Conservation (phyloP, 352 stramenopile species). For the Elongisporangium prolatum region DNA sequence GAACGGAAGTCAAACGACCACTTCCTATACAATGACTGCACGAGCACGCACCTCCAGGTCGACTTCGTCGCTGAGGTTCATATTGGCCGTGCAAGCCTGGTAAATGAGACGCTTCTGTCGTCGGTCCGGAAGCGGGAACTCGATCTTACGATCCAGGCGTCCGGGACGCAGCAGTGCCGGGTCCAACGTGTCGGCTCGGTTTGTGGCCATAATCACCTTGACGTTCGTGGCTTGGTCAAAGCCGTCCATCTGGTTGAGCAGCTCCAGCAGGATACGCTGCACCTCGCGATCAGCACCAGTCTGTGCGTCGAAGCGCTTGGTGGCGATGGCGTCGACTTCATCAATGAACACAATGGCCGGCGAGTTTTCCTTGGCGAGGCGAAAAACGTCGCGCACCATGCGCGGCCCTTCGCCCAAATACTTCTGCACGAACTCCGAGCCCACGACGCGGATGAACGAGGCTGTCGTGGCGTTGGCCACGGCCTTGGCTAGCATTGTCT, state of each 20-base stretch:
- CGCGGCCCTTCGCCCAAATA: conserved; percentile 98
- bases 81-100: conserved; percentile 98
- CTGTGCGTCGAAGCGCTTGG: conserved; percentile 99
- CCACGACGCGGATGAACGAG: conserved; percentile 97
- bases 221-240: conserved; percentile 99
- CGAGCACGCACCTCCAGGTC: conserved; percentile 88
- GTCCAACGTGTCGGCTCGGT: conserved; percentile 99
- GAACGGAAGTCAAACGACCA: too few species aligned
- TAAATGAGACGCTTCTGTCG: conserved; percentile 99
- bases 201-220: conserved; percentile 99
- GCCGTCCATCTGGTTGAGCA: conserved; percentile 99
- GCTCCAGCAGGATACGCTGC: conserved; percentile 99
- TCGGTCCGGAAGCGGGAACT: conserved; percentile 98
- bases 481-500: conserved; percentile 99
- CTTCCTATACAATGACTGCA: too few species aligned
- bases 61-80: conserved; percentile 99
- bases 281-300: conserved; percentile 95
- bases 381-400: conserved; percentile 99
- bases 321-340: conserved; percentile 99
- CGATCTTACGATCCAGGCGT: conserved; percentile 98
- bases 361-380: conserved; percentile 98
- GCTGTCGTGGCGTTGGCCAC: conserved; percentile 99
- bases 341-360: conserved; percentile 99
- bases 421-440: conserved; percentile 99
- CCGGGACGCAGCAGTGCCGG: conserved; percentile 97